These are phyloP conservation scores for Bidens hawaiensis DNA, from an alignment of 140 eudicot species.

Conservation along the genomic window DNA sequence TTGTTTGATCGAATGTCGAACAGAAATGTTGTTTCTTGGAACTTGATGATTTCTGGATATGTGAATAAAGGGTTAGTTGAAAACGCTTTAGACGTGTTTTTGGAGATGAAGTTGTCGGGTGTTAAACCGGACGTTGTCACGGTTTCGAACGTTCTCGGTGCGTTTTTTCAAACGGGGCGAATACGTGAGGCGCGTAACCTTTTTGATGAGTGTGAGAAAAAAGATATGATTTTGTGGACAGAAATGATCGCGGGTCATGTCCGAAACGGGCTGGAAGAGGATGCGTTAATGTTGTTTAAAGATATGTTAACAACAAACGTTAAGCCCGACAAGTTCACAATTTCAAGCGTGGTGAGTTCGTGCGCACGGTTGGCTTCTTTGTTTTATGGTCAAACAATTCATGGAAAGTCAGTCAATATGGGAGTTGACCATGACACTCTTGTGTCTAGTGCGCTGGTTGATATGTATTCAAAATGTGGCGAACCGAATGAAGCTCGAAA, in stretches of 20 bases:
- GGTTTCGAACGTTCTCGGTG: constrained; percentile 36
- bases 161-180: constrained; percentile 25
- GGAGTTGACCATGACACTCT: too few species aligned
- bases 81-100: constrained; percentile 25
- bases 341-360: constrained; percentile 37
- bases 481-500: constrained; percentile 26
- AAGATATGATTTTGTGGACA: constrained; percentile 38
- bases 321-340: constrained; percentile 35
- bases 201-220: constrained; percentile 25
- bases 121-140: constrained; percentile 33
- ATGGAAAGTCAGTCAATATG: too few species aligned
- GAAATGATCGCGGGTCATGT: constrained; percentile 40
- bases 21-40: too few species aligned
- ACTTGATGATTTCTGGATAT: too few species aligned
- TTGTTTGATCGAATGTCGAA: too few species aligned
- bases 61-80: constrained; percentile 25
- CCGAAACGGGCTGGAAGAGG: constrained; percentile 33
- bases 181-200: constrained; percentile 27
- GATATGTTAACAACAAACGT: constrained; percentile 29
- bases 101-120: constrained; percentile 25
- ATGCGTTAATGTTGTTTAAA: constrained; percentile 26
- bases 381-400: too few species aligned
- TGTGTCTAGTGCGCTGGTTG: too few species aligned
- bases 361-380: constrained; percentile 38
- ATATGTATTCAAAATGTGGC: too few species aligned